phyloP scores from a whole-genome alignment of 1,139 yeast species.

The Pneumocystis wakefieldiae region DNA sequence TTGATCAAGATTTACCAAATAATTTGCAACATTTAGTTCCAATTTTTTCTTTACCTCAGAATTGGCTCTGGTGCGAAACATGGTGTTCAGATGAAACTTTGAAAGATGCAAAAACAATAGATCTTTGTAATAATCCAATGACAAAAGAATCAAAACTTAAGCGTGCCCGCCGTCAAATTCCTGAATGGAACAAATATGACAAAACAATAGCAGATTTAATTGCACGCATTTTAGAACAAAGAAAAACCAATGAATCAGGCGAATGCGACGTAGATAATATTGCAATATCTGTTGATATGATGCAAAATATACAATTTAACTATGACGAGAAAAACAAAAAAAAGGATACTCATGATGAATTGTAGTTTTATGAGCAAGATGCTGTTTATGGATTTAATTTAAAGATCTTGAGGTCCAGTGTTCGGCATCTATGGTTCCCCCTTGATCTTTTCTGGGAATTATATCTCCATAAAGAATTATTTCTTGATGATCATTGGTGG shows the following conservation, averaged over 20 bases:
- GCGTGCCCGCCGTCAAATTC: conserved; percentile 56
- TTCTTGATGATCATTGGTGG: neutral
- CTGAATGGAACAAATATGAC: conserved; percentile 64
- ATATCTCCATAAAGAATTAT: neutral
- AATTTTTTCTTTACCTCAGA: conserved; percentile 60
- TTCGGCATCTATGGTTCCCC: neutral
- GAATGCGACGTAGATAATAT: neutral
- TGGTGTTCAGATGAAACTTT: conserved; percentile 67
- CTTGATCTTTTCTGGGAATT: neutral
- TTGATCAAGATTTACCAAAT: conserved; percentile 76
- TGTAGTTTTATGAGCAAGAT: neutral
- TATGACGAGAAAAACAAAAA: neutral
- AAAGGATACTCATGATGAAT: neutral
- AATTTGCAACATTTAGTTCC: conserved; percentile 56
- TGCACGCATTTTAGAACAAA: neutral
- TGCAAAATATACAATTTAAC: neutral
- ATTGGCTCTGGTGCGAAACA: conserved; percentile 89
- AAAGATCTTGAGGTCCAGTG: neutral
- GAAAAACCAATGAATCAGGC: neutral
- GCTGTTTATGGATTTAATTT: neutral
- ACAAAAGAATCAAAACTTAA: conserved; percentile 65
- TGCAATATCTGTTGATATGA: neutral
- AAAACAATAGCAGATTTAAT: conserved; percentile 29
- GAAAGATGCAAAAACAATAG: conserved; percentile 56
- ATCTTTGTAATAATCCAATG: conserved; percentile 67